Evolutionary conservation across 139 green algal genomes (phyloP), one percentile per base, ranked within the genome.

Genomic region (Closterium sp.): DNA sequence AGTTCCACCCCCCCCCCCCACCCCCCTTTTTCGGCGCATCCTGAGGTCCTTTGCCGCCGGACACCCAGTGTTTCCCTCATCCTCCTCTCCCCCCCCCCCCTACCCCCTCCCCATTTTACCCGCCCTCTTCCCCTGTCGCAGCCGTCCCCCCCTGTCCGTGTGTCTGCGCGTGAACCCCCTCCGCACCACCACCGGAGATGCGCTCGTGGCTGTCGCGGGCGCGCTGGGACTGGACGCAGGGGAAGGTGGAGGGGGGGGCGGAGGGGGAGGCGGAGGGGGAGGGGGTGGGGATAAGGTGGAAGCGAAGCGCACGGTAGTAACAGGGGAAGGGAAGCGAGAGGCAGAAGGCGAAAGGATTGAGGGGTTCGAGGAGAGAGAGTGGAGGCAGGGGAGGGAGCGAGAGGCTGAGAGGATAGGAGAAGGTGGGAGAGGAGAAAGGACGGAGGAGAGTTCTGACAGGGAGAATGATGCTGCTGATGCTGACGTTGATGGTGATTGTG

Each of bases 151-250:
- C 31, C 32, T 69, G 25, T 33, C 38, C 31, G 16, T 34, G 34
- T 91, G 89, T 32, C n/a, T 91, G 81, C 89, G 89, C n/a, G 89
- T 91, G 25, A 91, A 91, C 66, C 89, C 89, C 30, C 36, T 91
- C 23, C 64, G 34, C 25, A 89, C 89, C 21, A 91, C 36, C 89
- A 88, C 66, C 89, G 33, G 4, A 36, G 89, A 91, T 31, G 89
- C 55, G 55, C 55, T 87, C 9, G 66, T 91, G 8, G 55, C 89
- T 28, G 21, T 34, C 25, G 23, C 81, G 16, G 81, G 81, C 32
- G 81, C 33, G 69, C 35, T 84, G 87, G 25, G 38, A 9, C 89
- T 33, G 89, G 25, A 87, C 19, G 10, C 30, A 31, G 84, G 55
- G 55, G 12, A 19, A 76, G 55, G 55, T 10, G 55, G 55, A 76